Evolutionary conservation across 352 stramenopile genomes (phyloP).

Genomic region (Halophytophthora polymorphica): DNA sequence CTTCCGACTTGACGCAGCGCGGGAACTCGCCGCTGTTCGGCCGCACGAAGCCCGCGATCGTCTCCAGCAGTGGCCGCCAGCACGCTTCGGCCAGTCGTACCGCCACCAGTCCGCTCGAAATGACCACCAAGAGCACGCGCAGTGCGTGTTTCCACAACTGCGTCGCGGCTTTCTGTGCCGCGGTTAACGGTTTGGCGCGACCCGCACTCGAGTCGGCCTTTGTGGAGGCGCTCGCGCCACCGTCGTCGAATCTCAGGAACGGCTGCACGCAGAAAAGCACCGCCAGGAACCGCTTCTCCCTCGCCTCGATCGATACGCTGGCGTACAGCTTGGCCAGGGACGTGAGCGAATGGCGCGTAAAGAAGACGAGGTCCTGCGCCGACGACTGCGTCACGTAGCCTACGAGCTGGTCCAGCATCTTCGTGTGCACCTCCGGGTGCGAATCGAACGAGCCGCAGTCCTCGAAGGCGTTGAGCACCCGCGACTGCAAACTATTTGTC

Average conservation of each 20-base stretch:
- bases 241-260: constrained; percentile 47
- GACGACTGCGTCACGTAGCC: constrained; percentile 50
- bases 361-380: constrained; percentile 59
- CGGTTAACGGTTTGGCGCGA: constrained; percentile 39
- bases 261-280: constrained; percentile 70
- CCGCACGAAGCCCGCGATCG: constrained; percentile 58
- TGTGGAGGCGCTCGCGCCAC: constrained; percentile 7
- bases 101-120: constrained; percentile 60
- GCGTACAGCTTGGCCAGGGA: constrained; percentile 77
- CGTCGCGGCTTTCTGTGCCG: constrained; percentile 60
- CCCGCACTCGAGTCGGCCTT: constrained; percentile 6
- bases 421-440: constrained; percentile 61
- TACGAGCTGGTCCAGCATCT: constrained; percentile 67
- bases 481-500: constrained; percentile 79
- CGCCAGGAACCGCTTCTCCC: constrained; percentile 48
- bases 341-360: constrained; percentile 72
- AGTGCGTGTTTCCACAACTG: constrained; percentile 81
- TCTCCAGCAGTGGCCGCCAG: constrained; percentile 58
- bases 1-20: constrained; percentile 58
- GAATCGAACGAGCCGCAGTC: constrained; percentile 69
- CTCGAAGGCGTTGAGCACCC: constrained; percentile 82
- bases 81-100: constrained; percentile 45
- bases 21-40: constrained; percentile 52
- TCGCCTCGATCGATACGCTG: constrained; percentile 50
- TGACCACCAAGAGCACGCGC: constrained; percentile 65